Conservation (phyloP, 2,329 filamentous ascomycete species). For the Colletotrichum sp. region DNA sequence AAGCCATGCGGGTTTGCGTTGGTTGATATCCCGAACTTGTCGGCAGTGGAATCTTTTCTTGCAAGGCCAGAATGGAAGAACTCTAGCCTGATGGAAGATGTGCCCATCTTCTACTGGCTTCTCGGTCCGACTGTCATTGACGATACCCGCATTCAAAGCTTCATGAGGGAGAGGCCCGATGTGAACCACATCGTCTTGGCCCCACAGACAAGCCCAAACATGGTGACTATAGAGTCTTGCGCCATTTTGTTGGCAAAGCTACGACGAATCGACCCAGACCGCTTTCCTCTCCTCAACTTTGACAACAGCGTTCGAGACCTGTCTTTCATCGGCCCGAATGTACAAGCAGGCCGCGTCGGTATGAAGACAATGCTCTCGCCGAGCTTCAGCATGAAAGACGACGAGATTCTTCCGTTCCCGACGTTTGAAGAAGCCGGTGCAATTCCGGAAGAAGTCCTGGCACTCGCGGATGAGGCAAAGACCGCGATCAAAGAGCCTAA, state of each 20-base stretch:
- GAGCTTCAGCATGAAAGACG: slow-evolving; percentile 48
- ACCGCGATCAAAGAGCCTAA: slow-evolving; percentile 42
- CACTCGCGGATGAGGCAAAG: slow-evolving; percentile 56
- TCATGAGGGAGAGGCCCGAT: slow-evolving; percentile 67
- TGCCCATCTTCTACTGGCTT: slow-evolving; percentile 81
- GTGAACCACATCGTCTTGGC: slow-evolving; percentile 81
- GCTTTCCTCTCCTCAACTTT: slow-evolving; percentile 74
- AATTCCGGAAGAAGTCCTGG: slow-evolving; percentile 50
- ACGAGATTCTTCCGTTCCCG: slow-evolving; percentile 47
- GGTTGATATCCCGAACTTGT: slow-evolving; percentile 74
- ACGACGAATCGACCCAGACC: slow-evolving; percentile 72
- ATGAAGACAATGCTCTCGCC: slow-evolving; percentile 53
- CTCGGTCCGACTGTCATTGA: slow-evolving; percentile 71
- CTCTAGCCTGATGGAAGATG: slow-evolving; percentile 66
- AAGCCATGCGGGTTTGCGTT: slow-evolving; percentile 79
- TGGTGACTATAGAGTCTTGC: slow-evolving; percentile 71
- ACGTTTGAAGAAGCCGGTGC: slow-evolving; percentile 43
- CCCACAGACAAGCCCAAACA: slow-evolving; percentile 76
- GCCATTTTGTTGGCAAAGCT: slow-evolving; percentile 73
- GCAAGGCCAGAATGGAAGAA: slow-evolving; percentile 75
- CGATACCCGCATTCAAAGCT: slow-evolving; percentile 68
- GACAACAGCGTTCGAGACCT: slow-evolving; percentile 53
- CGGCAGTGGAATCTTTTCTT: slow-evolving; percentile 75
- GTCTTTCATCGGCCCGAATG: slow-evolving; percentile 24
- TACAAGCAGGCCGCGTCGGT: slow-evolving; percentile 48